A percentile compares a stretch with the other conserved stretches of the same genome.
Evolutionary conservation across 352 stramenopile species (phyloP).

Genomic region (Phytophthora fragariaefolia): DNA sequence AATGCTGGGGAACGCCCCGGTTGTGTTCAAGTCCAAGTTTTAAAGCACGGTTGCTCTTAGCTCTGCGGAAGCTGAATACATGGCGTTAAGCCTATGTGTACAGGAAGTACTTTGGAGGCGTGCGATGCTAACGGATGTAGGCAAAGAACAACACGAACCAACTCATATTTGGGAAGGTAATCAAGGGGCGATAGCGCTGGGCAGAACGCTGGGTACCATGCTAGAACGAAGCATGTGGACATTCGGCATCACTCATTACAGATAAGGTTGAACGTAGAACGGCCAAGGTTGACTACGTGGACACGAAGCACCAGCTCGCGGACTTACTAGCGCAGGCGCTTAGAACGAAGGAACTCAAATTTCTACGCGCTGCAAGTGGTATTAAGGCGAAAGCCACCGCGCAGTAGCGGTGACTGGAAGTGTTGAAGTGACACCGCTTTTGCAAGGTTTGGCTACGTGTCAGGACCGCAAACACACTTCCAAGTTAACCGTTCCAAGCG

Average conservation of each 20-base stretch:
- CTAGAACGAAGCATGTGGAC: slow-evolving; percentile 8
- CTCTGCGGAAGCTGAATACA: too few relatives aligned
- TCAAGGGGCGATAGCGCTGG: slow-evolving; percentile 15
- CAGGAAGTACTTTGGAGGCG: slow-evolving; percentile 17
- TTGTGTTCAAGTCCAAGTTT: too few relatives aligned
- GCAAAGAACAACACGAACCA: background rate
- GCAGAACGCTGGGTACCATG: slow-evolving; percentile 8
- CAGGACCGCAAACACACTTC: too few relatives aligned
- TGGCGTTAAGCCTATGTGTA: background rate
- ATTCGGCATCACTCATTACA: slow-evolving; percentile 11
- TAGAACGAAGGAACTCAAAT: slow-evolving; percentile 13
- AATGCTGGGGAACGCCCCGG: too few relatives aligned
- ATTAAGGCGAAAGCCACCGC: slow-evolving; percentile 8
- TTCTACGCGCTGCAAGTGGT: background rate
- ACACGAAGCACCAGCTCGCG: slow-evolving; percentile 5
- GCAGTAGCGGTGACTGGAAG: slow-evolving; percentile 11
- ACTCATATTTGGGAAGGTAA: slow-evolving; percentile 9
- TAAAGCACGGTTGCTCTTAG: too few relatives aligned
- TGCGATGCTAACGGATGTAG: slow-evolving; percentile 3
- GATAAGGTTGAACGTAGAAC: slow-evolving; percentile 8
- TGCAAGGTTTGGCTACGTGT: too few relatives aligned
- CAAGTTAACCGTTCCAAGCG: too few relatives aligned
- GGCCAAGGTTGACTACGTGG: slow-evolving; percentile 9
- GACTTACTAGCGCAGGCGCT: slow-evolving; percentile 14
- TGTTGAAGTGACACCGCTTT: slow-evolving; percentile 1